Conservation (phyloP, 129 eudicot species). For the Pulicaria dysenterica region DNA sequence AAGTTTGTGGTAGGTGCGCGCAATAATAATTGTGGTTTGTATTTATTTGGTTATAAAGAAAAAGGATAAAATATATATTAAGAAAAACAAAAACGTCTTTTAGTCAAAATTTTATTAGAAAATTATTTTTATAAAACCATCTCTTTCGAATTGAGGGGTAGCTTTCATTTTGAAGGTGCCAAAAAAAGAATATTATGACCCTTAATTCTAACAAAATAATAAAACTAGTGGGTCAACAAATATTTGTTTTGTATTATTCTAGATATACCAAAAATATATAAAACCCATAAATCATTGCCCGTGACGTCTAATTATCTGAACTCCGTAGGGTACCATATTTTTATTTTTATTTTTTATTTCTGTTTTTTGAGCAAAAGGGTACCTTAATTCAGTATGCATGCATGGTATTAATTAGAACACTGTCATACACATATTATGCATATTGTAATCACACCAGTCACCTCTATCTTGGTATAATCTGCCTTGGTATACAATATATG, state of each 20-base stretch:
- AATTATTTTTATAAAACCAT: conserved; percentile 23
- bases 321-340: no score
- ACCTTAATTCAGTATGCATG: no score
- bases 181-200: conserved; percentile 27
- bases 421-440: no score
- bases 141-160: conserved; percentile 28
- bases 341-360: no score
- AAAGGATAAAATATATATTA: conserved; percentile 5
- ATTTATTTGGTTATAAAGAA: conserved; percentile 5
- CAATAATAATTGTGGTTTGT: conserved; percentile 18
- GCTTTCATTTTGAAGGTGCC: conserved; percentile 34
- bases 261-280: no score
- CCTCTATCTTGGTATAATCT: no score
- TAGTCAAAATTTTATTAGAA: conserved; percentile 12
- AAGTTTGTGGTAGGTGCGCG: not conserved
- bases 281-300: no score
- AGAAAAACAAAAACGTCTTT: conserved; percentile 3
- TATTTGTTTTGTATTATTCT: not conserved
- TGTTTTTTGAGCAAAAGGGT: no score
- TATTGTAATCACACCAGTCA: no score
- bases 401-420: no score
- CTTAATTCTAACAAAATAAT: conserved; percentile 19
- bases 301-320: no score
- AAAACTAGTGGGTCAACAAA: conserved; percentile 18
- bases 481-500: no score